Evolutionary conservation across 331 rosid genomes (phyloP).

Genomic region (Malus hybrid): DNA sequence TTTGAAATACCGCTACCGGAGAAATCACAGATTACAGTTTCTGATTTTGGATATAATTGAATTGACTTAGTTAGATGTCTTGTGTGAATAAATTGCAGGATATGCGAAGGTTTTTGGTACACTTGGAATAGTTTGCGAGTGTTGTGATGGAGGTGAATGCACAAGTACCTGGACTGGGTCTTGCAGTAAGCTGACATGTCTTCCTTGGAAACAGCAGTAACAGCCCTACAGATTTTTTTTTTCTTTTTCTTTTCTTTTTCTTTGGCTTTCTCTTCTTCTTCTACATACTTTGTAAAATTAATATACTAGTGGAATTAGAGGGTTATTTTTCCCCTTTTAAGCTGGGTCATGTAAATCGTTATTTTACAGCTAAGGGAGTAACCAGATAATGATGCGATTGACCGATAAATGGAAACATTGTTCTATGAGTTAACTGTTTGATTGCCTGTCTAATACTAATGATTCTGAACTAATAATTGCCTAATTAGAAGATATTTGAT

Average conservation of each 20-base stretch:
- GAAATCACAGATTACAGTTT: background rate
- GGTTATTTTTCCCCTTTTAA: background rate
- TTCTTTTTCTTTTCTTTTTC: no score
- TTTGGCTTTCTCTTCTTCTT: background rate
- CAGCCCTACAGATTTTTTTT: background rate
- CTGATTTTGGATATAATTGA: background rate
- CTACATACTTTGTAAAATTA: background rate
- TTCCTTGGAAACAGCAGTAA: slow-evolving; percentile 31
- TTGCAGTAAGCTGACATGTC: slow-evolving; percentile 35
- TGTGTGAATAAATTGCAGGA: slow-evolving; percentile 4
- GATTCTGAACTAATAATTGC: background rate
- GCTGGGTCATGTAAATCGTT: background rate
- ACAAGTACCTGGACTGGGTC: slow-evolving; percentile 19
- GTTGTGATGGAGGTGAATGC: slow-evolving; percentile 41
- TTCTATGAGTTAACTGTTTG: background rate
- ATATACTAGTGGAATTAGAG: background rate
- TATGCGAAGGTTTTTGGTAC: slow-evolving; percentile 22
- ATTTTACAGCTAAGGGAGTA: background rate
- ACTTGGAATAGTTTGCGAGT: slow-evolving; percentile 38
- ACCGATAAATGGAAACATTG: no score
- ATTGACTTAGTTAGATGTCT: background rate
- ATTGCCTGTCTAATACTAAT: background rate
- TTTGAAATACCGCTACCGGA: background rate
- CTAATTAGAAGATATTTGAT: background rate
- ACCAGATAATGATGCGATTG: no score